Evolutionary conservation across 1,284 basidiomycete genomes (phyloP), one percentile per base, ranked within the genome.

Genomic region (Heterobasidion annosum): DNA sequence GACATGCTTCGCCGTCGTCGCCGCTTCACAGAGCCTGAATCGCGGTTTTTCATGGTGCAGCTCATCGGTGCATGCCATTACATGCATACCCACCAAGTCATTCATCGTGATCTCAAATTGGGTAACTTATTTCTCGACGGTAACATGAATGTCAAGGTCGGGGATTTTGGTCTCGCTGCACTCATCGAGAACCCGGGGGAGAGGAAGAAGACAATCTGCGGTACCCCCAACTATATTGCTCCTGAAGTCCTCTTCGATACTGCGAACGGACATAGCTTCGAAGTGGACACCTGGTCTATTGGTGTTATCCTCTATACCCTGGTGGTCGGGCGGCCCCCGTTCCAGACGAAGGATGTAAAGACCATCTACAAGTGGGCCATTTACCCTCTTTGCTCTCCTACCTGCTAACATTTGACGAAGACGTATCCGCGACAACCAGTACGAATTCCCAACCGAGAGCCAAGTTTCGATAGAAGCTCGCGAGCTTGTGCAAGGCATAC

Each of bases 191-290:
- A 86, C 67, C 91, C 91, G 9, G 95, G 95, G 1, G 97, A 99
- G 69, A 75, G 96, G 62, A 98, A 98, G 78, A 98, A 97, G 82
- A 99, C 96, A 0, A 96, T 98, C 50, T 98, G 96, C 64, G 97
- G 96, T 6, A 99, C 96, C 1, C 97, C 96, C 1, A 98, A 99
- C 68, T 98, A 99, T 69, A 98, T 99, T 61, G 97, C 97, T 0
- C 97, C 96, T 0, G 96, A 99, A 68, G 94, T 99, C 35, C 73
- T 99, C 57, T 98, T 98, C 68, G 94, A 98, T 68, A 92, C 90
- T 46, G 91, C 87, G 32, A 95, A 94, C 62, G 94, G 96, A 0
- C 96, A 99, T 70, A 94, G 91, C 67, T 99, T 98, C 65, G 96
- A 98, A 71, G 96, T 98, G 37, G 96, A 99, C 66, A 90, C 95